Evolutionary conservation across 192 early-diverging fungal species (phyloP).

Genomic region (Chytriomyces hyalinus): DNA sequence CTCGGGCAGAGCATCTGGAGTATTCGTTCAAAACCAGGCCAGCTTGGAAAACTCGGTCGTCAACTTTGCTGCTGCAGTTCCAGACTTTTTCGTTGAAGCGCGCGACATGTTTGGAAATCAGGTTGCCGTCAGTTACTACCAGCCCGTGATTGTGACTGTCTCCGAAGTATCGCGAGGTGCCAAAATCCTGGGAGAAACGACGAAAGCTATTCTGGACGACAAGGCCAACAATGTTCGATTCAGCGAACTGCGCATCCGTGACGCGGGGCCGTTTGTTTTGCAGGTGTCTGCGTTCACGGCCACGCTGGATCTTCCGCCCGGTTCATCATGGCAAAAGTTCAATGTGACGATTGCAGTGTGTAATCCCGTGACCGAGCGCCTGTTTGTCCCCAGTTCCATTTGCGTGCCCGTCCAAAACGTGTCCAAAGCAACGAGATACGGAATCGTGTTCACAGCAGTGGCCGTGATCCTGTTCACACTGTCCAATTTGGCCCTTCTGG

Average conservation of each 20-base stretch:
- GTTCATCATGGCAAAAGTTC: background rate
- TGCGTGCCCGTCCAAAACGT: conserved; percentile 3
- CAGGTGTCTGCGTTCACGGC: background rate
- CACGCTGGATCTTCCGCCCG: conserved; percentile 1
- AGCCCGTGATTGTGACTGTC: conserved; percentile 9
- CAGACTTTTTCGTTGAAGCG: conserved; percentile 1
- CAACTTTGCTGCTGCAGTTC: conserved; percentile 16
- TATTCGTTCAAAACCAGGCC: background rate
- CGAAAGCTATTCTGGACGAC: conserved; percentile 10
- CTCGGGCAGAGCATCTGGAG: background rate
- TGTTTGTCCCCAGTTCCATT: background rate
- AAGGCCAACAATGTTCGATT: background rate
- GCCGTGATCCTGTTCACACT: background rate
- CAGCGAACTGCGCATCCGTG: background rate
- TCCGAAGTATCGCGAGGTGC: background rate
- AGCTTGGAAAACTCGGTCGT: conserved; percentile 1
- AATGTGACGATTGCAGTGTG: conserved; percentile 2
- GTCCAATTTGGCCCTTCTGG: background rate
- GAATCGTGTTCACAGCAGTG: background rate
- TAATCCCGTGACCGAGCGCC: background rate
- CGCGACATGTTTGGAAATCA: background rate
- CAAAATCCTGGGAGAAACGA: conserved; percentile 7
- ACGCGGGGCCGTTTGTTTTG: background rate
- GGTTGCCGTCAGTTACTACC: background rate
- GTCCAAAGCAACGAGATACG: background rate